Evolutionary conservation across 1,284 basidiomycete species (phyloP), one percentile per base, ranked within the genome.

Genomic region (Sphaerobolus stellatus): DNA sequence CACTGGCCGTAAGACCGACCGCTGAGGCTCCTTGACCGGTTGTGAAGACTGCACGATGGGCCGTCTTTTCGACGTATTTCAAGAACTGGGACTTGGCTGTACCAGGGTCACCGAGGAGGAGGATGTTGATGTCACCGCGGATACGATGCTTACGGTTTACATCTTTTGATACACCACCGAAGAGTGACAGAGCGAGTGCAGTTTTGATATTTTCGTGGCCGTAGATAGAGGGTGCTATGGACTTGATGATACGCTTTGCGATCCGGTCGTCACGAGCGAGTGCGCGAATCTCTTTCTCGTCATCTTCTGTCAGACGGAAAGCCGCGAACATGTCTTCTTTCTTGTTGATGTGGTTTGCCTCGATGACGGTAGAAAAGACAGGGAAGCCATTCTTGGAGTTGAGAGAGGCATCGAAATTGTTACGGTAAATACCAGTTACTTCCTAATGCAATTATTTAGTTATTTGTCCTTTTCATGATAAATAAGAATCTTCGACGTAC

Each of bases 151-250:
- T 99, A 67, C 93, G 86, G 63, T 96, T 95, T 71, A 98, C 92
- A 68, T 99, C 93, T 71, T 99, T 99, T 6, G 90, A 68, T 1
- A 98, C 87, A 53, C 96, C 97, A 18, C 94, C 88, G 61, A 99
- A 99, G 18, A 99, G 82, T 2, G 93, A 94, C 31, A 99, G 82
- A 0, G 97, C 95, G 56, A 99, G 78, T 20, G 95, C 96, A 1
- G 96, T 98, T 76, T 99, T 99, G 80, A 99, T 98, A 69, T 98
- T 91, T 66, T 98, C 94, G 69, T 99, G 97, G 4, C 97, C 96
- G 65, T 98, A 99, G 67, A 99, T 99, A 29, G 94, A 97, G 0
- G 96, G 96, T 1, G 96, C 96, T 54, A 99, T 98, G 22, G 93
- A 96, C 73, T 99, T 99, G 76, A 98, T 82, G 69, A 99, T 97